Base-by-base conservation (phyloP, 306 rosid species). In the Carpinus viminea region DNA sequence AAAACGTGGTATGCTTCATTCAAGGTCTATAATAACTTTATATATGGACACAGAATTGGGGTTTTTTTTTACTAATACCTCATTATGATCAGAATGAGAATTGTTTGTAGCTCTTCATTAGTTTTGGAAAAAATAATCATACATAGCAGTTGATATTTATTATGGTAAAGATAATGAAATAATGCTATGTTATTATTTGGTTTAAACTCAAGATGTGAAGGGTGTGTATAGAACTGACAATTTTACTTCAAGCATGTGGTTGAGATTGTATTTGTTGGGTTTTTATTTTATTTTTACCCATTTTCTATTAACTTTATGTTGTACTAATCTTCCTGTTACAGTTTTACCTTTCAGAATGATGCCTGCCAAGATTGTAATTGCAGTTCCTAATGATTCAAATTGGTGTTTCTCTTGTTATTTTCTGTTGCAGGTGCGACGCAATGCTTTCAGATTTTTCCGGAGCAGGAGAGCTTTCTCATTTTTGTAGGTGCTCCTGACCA, bases 1-100 rank as follows among this genome's bases (percentile, higher is more conserved):
- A 71, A 83, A 74, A 72, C 56, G 73, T 69, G 96, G 92, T 91
- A 87, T 79, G 89, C 79, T 85, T 71, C 78, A 62, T 18, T 74
- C 70, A 46, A 71, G 56, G 62, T 74, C 52, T 78, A 51, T 66
- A 36, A n/a, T 73, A 82, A 51, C 73, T 70, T 81, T 24, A 15
- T 74, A 52, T 74, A 12, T 81, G 76, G 51, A 64, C 62, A 55
- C 47, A 78, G 47, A 66, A 79, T 41, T 34, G 31, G 74, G 57
- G 26, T 75, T 74, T 75, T 51, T 70, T 73, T 74, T 75, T 51
- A 65, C 48, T 70, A 53, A 73, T 69, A 55, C 83, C 66, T 68
- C 68, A 28, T 46, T 74, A 43, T 59, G 59, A 16, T 47, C 54
- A 55, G 52, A 41, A 73, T 71, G 64, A 52, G 57, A 81, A 45